These are phyloP conservation scores for Coccomyxa sp. DNA, from an alignment of 139 green algal genomes.

Conservation along the genomic window DNA sequence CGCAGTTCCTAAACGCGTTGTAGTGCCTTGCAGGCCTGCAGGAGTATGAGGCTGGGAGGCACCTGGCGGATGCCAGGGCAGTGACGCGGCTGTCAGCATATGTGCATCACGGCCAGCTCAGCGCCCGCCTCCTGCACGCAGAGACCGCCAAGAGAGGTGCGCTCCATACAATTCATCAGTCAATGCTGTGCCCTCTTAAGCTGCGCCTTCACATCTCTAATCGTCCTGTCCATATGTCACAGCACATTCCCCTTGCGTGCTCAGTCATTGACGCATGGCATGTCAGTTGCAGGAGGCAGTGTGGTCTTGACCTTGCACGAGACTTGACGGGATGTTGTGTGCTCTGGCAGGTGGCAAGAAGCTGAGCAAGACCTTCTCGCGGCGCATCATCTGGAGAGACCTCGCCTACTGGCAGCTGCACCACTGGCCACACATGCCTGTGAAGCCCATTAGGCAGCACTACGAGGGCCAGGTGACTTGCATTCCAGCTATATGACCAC, in stretches of 20 bases:
- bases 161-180: background rate
- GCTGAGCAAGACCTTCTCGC: constrained; percentile 49
- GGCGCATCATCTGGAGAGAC: constrained; percentile 62
- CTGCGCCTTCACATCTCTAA: too few species aligned
- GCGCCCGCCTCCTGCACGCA: constrained; percentile 29
- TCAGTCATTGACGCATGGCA: too few species aligned
- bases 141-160: background rate
- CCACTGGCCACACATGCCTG: constrained; percentile 52
- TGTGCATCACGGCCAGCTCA: constrained; percentile 52
- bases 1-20: too few species aligned
- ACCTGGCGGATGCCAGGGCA: constrained; percentile 36
- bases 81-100: constrained; percentile 57
- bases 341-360: constrained; percentile 6
- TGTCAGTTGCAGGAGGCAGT: too few species aligned
- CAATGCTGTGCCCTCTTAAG: too few species aligned
- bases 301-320: too few species aligned
- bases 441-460: constrained; percentile 30
- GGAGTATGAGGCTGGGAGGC: constrained; percentile 38
- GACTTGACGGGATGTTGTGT: too few species aligned
- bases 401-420: constrained; percentile 73
- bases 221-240: too few species aligned
- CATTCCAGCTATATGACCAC: too few species aligned
- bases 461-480: constrained; percentile 36
- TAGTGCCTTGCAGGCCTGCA: constrained; percentile 16
- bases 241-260: too few species aligned